These are phyloP conservation scores for Prunus mira DNA, from an alignment of 306 rosid genomes.

Conservation along the genomic window DNA sequence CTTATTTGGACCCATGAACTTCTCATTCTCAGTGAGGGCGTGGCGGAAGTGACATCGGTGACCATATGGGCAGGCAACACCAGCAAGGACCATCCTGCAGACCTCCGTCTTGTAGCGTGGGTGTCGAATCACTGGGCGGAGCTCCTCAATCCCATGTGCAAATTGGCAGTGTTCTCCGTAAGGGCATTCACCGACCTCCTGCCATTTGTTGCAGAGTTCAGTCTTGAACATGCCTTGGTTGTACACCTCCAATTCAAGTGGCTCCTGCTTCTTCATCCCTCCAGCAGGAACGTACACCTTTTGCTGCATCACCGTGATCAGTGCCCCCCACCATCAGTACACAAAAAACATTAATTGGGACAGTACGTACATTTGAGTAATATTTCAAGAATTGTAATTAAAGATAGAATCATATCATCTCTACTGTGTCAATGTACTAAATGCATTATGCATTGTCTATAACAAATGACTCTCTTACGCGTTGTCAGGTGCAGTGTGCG, in stretches of 20 bases:
- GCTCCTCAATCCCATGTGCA: slow-evolving; percentile 47
- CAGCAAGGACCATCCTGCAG: slow-evolving; percentile 47
- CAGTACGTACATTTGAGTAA: not conserved
- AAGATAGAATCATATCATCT: not conserved
- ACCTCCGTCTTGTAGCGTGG: slow-evolving; percentile 55
- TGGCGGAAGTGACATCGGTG: slow-evolving; percentile 57
- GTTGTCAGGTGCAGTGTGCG: not conserved
- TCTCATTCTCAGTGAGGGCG: slow-evolving; percentile 39
- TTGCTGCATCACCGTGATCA: slow-evolving; percentile 27
- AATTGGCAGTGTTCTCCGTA: slow-evolving; percentile 47
- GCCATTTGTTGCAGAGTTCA: slow-evolving; percentile 58
- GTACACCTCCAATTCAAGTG: slow-evolving; percentile 41
- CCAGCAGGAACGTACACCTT: slow-evolving; percentile 37
- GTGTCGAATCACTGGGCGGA: slow-evolving; percentile 52
- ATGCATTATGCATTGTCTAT: not conserved
- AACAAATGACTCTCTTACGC: not conserved
- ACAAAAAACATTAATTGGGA: not conserved
- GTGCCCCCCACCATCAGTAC: not conserved
- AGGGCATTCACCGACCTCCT: slow-evolving; percentile 45
- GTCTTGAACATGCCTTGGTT: slow-evolving; percentile 49
- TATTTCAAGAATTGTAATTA: no score
- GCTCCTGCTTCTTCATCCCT: slow-evolving; percentile 28
- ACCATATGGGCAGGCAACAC: slow-evolving; percentile 44
- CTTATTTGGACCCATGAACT: slow-evolving; percentile 18
- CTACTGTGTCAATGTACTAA: not conserved